phyloP scores from a whole-genome alignment of 1,284 basidiomycete species.

The Ustanciosporium gigantosporum region DNA sequence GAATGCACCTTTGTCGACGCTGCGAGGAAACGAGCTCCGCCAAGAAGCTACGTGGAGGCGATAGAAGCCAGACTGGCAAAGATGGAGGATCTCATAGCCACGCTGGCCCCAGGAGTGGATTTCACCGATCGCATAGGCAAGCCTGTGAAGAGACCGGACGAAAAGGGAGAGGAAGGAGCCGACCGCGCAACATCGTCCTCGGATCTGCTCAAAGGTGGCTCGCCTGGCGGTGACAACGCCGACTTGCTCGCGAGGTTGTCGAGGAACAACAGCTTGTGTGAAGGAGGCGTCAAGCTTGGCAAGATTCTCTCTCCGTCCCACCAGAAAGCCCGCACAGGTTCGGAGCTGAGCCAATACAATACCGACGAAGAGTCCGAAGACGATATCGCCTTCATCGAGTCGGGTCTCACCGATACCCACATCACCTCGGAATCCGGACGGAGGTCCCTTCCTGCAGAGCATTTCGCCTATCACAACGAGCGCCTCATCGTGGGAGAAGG shows the following conservation, averaged over 20 bases:
- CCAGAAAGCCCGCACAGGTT: slow-evolving; percentile 10
- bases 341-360: slow-evolving; percentile 2
- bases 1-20: slow-evolving; percentile 56
- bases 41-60: slow-evolving; percentile 50
- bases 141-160: slow-evolving; percentile 42
- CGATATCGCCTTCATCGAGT: slow-evolving; percentile 37
- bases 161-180: slow-evolving; percentile 29
- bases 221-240: not conserved
- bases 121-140: slow-evolving; percentile 50
- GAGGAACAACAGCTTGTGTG: not conserved
- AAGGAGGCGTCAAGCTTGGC: not conserved
- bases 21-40: slow-evolving; percentile 22
- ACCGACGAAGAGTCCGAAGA: slow-evolving; percentile 44
- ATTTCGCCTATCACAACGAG: slow-evolving; percentile 8
- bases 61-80: slow-evolving; percentile 51
- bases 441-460: not conserved
- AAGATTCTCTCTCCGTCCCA: slow-evolving; percentile 29
- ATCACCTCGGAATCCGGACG: not conserved
- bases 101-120: slow-evolving; percentile 50
- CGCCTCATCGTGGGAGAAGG: slow-evolving; percentile 12
- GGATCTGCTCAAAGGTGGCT: not conserved
- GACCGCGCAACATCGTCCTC: not conserved
- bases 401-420: slow-evolving; percentile 6
- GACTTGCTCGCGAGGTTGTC: not conserved
- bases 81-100: slow-evolving; percentile 43